These are phyloP conservation scores for Populus pruinosa DNA, from an alignment of 345 rosid genomes.

Conservation along the genomic window DNA sequence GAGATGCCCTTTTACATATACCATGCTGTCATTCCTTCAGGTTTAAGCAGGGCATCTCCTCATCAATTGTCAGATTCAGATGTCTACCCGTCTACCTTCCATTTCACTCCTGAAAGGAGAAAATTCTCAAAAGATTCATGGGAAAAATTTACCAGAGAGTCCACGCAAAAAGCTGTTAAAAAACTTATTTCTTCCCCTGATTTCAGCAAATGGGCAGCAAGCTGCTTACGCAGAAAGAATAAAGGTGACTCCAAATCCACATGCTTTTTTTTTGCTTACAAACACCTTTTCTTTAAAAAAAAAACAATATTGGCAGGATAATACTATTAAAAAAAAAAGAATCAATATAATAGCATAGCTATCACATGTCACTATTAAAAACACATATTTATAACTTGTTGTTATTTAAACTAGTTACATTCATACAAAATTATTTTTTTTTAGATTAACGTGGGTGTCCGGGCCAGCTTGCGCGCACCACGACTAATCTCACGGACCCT, in stretches of 20 bases:
- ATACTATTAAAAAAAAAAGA: too few relatives aligned
- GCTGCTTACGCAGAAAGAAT: constrained; percentile 69
- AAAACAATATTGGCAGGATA: too few relatives aligned
- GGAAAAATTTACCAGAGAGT: constrained; percentile 52
- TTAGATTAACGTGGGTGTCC: too few relatives aligned
- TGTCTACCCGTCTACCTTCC: constrained; percentile 58
- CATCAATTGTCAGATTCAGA: constrained; percentile 40
- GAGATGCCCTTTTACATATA: not conserved
- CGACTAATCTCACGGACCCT: too few relatives aligned
- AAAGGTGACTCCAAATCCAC: constrained; percentile 46
- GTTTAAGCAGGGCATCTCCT: constrained; percentile 26
- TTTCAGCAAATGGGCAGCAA: constrained; percentile 68
- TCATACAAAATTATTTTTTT: too few relatives aligned
- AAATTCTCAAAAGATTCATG: constrained; percentile 55
- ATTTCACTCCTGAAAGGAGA: constrained; percentile 63
- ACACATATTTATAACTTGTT: too few relatives aligned
- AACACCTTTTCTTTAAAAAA: too few relatives aligned
- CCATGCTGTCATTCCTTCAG: constrained; percentile 29
- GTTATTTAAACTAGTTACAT: too few relatives aligned
- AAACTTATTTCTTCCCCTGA: constrained; percentile 73
- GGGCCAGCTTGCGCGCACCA: too few relatives aligned
- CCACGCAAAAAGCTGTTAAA: constrained; percentile 63
- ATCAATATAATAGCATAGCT: too few relatives aligned
- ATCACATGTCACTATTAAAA: too few relatives aligned
- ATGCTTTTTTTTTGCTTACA: too few relatives aligned